Percentiles rank a stretch among this genome's conserved stretches.
Evolutionary conservation across 257 asterid genomes (phyloP).

Genomic region (Craterostigma plantagineum): DNA sequence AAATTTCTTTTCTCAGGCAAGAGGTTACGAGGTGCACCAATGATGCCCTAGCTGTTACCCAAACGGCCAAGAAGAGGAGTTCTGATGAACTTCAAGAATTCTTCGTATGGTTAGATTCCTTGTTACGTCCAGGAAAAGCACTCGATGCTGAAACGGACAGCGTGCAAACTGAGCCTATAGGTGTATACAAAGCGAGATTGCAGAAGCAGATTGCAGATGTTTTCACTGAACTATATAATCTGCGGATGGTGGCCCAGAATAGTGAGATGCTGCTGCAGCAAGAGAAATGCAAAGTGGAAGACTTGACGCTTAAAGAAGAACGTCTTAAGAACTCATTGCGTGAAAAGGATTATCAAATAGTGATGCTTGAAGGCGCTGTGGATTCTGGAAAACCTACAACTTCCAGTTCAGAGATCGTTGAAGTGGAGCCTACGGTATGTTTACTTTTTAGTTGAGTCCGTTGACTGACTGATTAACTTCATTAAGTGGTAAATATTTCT

Average conservation of each 20-base stretch:
- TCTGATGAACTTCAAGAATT: constrained; percentile 56
- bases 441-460: constrained; percentile 9
- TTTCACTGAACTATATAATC: constrained; percentile 70
- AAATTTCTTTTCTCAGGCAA: constrained; percentile 91
- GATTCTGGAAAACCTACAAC: constrained; percentile 36
- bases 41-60: constrained; percentile 60
- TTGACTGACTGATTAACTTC: constrained; percentile 8
- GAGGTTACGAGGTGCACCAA: constrained; percentile 95
- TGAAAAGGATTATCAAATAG: constrained; percentile 59
- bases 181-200: constrained; percentile 34
- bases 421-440: constrained; percentile 73
- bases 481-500: not conserved
- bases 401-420: constrained; percentile 62
- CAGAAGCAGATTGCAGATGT: constrained; percentile 47
- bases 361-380: constrained; percentile 39
- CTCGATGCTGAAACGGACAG: constrained; percentile 26
- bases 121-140: constrained; percentile 31
- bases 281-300: constrained; percentile 64
- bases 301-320: constrained; percentile 39
- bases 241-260: constrained; percentile 39
- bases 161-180: constrained; percentile 18
- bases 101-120: constrained; percentile 48
- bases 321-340: constrained; percentile 45
- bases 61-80: constrained; percentile 40
- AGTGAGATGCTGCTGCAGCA: constrained; percentile 41